These are phyloP conservation scores for Phtheirospermum japonicum DNA, from an alignment of 257 asterid species.

Conservation along the genomic window DNA sequence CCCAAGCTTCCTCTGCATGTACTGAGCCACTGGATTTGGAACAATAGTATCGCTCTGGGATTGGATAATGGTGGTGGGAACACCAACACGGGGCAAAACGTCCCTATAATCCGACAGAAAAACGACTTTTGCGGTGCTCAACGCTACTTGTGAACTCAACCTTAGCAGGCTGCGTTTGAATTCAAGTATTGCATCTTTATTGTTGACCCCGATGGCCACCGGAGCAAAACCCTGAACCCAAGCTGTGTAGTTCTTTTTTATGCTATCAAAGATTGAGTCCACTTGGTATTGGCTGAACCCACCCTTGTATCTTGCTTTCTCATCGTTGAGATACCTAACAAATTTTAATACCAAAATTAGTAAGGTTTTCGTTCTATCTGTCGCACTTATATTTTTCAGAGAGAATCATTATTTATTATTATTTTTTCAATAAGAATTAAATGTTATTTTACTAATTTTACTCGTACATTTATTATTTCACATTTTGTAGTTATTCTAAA, in stretches of 20 bases:
- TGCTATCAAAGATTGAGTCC: background rate
- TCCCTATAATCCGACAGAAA: slow-evolving; percentile 6
- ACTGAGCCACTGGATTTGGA: slow-evolving; percentile 2
- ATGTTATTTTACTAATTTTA: no score
- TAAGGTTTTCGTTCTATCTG: no score
- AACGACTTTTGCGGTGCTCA: background rate
- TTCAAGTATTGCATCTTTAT: background rate
- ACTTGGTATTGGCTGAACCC: background rate
- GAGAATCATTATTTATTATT: no score
- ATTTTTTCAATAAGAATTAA: no score
- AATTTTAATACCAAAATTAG: no score
- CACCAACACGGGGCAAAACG: background rate
- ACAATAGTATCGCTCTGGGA: slow-evolving; percentile 1
- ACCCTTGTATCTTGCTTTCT: background rate
- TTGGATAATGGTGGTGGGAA: slow-evolving; percentile 11
- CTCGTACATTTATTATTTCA: no score
- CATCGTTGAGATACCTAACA: slow-evolving; percentile 5
- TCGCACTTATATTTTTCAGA: no score
- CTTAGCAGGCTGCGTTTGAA: background rate
- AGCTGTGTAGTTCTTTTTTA: background rate
- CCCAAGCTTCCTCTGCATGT: slow-evolving; percentile 5
- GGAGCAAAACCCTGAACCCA: slow-evolving; percentile 10
- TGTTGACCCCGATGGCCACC: background rate
- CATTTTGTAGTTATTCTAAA: no score
- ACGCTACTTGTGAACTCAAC: background rate